Percentiles rank a stretch among this genome's conserved stretches.
Conservation (phyloP, 305 asterid genomes). For the Fraxinus sp. region DNA sequence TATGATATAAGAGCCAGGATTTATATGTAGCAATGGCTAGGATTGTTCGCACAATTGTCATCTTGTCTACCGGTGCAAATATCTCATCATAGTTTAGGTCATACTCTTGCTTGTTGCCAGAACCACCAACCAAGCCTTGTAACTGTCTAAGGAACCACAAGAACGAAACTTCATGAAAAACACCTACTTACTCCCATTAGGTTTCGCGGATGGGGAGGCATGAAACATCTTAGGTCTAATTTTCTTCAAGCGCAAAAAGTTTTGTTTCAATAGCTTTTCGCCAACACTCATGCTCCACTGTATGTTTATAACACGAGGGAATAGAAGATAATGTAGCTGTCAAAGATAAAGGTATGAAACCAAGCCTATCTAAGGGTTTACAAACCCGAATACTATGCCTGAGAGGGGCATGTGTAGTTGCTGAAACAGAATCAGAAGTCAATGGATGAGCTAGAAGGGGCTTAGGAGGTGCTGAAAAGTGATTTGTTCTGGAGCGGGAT, state of each 20-base stretch:
- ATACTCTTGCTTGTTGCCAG: neutral
- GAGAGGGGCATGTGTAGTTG: neutral
- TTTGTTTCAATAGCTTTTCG: neutral
- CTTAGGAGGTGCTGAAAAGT: too few relatives aligned
- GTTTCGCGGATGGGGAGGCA: neutral
- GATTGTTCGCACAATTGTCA: neutral
- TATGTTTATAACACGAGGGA: neutral
- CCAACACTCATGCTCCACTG: neutral
- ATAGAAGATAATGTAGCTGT: neutral
- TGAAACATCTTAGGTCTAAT: neutral
- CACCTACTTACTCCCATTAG: neutral
- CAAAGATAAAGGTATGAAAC: neutral
- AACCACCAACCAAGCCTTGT: neutral
- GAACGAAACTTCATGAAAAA: neutral
- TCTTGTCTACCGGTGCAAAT: neutral
- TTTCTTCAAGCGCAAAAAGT: neutral
- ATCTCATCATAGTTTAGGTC: neutral
- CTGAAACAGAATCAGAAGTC: neutral
- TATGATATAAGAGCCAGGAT: neutral
- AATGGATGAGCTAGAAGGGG: neutral
- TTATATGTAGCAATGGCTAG: neutral
- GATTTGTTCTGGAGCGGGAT: neutral
- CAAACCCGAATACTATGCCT: neutral
- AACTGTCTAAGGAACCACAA: neutral
- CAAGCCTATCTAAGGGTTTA: neutral